These are phyloP conservation scores for Lepidium campestre DNA, from an alignment of 441 rosid genomes.

Conservation along the genomic window DNA sequence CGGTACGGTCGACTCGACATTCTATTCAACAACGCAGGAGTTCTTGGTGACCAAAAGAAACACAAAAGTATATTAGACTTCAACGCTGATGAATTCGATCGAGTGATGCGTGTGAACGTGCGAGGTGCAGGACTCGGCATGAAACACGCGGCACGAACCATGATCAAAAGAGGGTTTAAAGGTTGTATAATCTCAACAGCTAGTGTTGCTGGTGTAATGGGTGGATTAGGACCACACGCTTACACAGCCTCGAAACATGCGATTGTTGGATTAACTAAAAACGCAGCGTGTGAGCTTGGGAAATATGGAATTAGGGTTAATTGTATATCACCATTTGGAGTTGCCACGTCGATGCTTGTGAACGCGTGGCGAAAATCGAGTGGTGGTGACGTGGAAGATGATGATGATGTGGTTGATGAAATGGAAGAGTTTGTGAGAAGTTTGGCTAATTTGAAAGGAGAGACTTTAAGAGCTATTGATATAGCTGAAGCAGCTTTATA, in stretches of 20 bases:
- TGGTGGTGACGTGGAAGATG: slow-evolving; percentile 33
- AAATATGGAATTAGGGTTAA: slow-evolving; percentile 71
- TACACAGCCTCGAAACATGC: slow-evolving; percentile 94
- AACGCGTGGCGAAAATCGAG: slow-evolving; percentile 56
- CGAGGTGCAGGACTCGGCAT: slow-evolving; percentile 64
- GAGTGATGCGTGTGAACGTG: slow-evolving; percentile 67
- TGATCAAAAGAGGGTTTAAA: slow-evolving; percentile 41
- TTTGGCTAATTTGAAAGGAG: slow-evolving; percentile 56
- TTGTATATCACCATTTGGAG: slow-evolving; percentile 90
- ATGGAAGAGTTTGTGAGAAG: slow-evolving; percentile 82
- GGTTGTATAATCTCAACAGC: slow-evolving; percentile 77
- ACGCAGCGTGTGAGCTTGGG: slow-evolving; percentile 79
- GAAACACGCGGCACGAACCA: slow-evolving; percentile 78
- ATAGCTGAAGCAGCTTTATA: slow-evolving; percentile 84
- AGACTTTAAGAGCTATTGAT: slow-evolving; percentile 53
- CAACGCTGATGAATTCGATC: slow-evolving; percentile 58
- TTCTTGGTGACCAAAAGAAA: slow-evolving; percentile 61
- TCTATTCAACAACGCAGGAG: slow-evolving; percentile 86
- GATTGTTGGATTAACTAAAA: slow-evolving; percentile 76
- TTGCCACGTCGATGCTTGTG: slow-evolving; percentile 74
- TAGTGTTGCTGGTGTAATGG: slow-evolving; percentile 80
- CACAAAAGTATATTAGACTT: slow-evolving; percentile 61
- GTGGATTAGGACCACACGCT: slow-evolving; percentile 85
- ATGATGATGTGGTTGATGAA: slow-evolving; percentile 44
- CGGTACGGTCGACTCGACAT: slow-evolving; percentile 58